phyloP scores from a whole-genome alignment of 2,329 filamentous ascomycete species.

The Aspergillus arachidicola region DNA sequence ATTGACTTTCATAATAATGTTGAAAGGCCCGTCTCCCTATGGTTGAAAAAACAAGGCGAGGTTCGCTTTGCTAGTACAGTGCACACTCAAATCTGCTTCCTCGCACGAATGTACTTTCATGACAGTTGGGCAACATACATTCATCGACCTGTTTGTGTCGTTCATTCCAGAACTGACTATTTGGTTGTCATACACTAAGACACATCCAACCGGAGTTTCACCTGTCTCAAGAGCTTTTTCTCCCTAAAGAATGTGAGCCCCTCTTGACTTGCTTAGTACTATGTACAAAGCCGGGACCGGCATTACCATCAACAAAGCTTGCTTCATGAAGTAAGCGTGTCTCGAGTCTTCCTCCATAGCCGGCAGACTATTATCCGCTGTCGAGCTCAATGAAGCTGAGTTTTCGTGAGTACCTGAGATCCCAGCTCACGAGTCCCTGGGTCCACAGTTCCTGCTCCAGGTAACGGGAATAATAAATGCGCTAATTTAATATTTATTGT shows the following conservation, averaged over 20 bases:
- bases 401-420: neutral
- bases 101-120: neutral
- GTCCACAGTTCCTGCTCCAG: neutral
- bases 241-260: slow-evolving; percentile 57
- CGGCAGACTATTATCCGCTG: neutral
- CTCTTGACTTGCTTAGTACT: neutral
- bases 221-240: slow-evolving; percentile 80
- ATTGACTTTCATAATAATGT: neutral
- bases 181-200: slow-evolving; percentile 77
- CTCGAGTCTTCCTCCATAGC: slow-evolving; percentile 22
- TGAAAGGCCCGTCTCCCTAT: neutral
- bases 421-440: neutral
- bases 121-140: slow-evolving; percentile 44
- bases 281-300: neutral
- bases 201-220: slow-evolving; percentile 95
- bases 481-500: neutral
- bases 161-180: slow-evolving; percentile 94
- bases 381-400: neutral
- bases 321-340: slow-evolving; percentile 73
- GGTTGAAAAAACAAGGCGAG: neutral
- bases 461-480: neutral
- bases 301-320: slow-evolving; percentile 80
- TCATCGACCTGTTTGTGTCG: slow-evolving; percentile 86
- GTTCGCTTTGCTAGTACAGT: no score
- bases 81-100: neutral